Percentiles rank a stretch among this genome's conserved stretches.
Evolutionary conservation across 495 filamentous ascomycete genomes (phyloP).

Genomic region (Mycothermus thermophilus): DNA sequence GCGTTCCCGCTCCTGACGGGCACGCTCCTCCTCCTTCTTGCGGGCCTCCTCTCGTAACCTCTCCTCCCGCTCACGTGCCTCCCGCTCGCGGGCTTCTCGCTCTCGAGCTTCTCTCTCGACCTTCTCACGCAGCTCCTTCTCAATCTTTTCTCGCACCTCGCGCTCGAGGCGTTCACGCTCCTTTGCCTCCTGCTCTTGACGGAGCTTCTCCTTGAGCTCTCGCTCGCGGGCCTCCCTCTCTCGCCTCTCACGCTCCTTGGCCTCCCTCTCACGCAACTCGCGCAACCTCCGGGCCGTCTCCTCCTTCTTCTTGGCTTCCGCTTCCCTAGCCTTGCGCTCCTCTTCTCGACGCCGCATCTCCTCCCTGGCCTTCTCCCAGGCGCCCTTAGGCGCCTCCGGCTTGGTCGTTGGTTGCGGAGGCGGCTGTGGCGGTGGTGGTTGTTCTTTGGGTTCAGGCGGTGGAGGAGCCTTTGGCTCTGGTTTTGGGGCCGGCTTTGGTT

Average conservation of each 20-base stretch:
- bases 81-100: conserved; percentile 31
- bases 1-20: conserved; percentile 2
- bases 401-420: conserved; percentile 12
- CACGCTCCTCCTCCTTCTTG: conserved; percentile 15
- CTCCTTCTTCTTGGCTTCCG: conserved; percentile 34
- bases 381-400: conserved; percentile 28
- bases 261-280: conserved; percentile 47
- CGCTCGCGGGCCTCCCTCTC: conserved; percentile 38
- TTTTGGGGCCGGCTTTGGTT: conserved; percentile 3
- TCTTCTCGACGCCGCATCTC: conserved; percentile 51
- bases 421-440: conserved; percentile 22
- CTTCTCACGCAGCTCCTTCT: conserved; percentile 22
- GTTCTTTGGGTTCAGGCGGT: conserved; percentile 7
- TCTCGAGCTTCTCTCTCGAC: conserved; percentile 21
- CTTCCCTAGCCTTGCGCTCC: conserved; percentile 42
- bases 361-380: conserved; percentile 59
- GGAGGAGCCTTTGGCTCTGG: conserved; percentile 21
- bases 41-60: conserved; percentile 17
- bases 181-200: conserved; percentile 24
- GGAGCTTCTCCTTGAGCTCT: conserved; percentile 23
- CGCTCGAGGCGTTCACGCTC: conserved; percentile 35
- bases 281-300: conserved; percentile 36
- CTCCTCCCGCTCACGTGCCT: conserved; percentile 19
- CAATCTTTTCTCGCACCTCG: conserved; percentile 31
- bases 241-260: conserved; percentile 36